Conservation (phyloP, 2,329 filamentous ascomycete genomes). For the Ophiostoma montium region DNA sequence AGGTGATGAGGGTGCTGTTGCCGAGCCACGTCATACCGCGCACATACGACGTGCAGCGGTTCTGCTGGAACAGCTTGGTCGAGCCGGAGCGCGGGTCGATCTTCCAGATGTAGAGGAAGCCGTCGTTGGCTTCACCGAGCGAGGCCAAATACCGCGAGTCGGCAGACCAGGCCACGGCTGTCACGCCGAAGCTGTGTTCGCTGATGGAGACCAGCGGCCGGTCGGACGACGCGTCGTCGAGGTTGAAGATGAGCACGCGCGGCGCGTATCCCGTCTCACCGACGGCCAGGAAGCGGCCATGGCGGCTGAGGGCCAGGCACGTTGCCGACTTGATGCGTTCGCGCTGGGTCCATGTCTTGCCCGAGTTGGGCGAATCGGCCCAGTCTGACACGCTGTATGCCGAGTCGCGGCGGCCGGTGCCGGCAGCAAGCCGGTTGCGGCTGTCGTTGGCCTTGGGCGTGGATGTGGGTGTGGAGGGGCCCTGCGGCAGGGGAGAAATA, state of each 20-base stretch:
- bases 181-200: constrained; percentile 84
- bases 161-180: constrained; percentile 75
- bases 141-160: constrained; percentile 81
- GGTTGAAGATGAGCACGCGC: constrained; percentile 77
- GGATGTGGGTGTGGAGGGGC: constrained; percentile 35
- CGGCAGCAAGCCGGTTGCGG: constrained; percentile 37
- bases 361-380: constrained; percentile 44
- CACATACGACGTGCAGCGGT: constrained; percentile 81
- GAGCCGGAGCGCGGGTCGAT: constrained; percentile 71
- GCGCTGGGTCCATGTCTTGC: constrained; percentile 71
- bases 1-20: constrained; percentile 62
- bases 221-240: constrained; percentile 67
- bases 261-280: constrained; percentile 94
- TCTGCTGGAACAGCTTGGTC: constrained; percentile 66
- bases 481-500: constrained; percentile 35
- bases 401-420: constrained; percentile 29
- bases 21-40: constrained; percentile 87
- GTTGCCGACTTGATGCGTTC: constrained; percentile 92
- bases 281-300: constrained; percentile 77
- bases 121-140: constrained; percentile 78
- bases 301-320: constrained; percentile 74
- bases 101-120: constrained; percentile 83
- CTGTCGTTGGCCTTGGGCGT: constrained; percentile 50
- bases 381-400: constrained; percentile 32
- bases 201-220: constrained; percentile 70